Percentiles rank a stretch among this genome's conserved stretches.
phyloP scores from a whole-genome alignment of 2,329 filamentous ascomycete genomes.

The Seiridium unicorne region DNA sequence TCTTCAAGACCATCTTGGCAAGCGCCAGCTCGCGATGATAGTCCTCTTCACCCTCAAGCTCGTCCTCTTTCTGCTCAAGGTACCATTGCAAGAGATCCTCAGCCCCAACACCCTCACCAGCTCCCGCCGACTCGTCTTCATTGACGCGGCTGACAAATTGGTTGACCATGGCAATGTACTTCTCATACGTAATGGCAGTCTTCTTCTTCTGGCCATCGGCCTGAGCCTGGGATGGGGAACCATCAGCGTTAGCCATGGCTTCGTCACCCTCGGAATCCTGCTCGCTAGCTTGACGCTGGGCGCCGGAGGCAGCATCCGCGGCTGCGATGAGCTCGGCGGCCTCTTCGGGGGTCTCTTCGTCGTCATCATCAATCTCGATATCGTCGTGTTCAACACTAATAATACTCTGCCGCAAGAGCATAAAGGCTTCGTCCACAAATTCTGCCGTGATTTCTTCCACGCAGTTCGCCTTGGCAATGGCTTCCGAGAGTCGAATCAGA shows the following conservation, averaged over 20 bases:
- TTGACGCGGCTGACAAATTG: slow-evolving; percentile 78
- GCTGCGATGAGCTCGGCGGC: slow-evolving; percentile 44
- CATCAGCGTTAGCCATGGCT: slow-evolving; percentile 37
- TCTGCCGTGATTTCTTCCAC: slow-evolving; percentile 81
- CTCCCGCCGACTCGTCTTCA: slow-evolving; percentile 70
- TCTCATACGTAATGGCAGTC: slow-evolving; percentile 85
- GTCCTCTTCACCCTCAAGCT: slow-evolving; percentile 78
- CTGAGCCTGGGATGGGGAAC: slow-evolving; percentile 18
- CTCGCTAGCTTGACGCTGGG: slow-evolving; percentile 39
- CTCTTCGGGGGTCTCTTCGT: slow-evolving; percentile 55
- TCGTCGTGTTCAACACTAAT: slow-evolving; percentile 98
- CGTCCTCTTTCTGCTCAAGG: slow-evolving; percentile 83
- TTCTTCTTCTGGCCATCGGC: slow-evolving; percentile 56
- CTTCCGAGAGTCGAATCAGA: slow-evolving; percentile 92
- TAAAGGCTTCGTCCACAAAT: slow-evolving; percentile 90
- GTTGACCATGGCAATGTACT: slow-evolving; percentile 90
- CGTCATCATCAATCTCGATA: slow-evolving; percentile 84
- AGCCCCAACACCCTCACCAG: slow-evolving; percentile 80
- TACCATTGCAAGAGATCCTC: slow-evolving; percentile 86
- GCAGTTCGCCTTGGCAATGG: slow-evolving; percentile 98
- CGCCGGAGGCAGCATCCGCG: slow-evolving; percentile 48
- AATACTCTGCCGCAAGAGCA: slow-evolving; percentile 88
- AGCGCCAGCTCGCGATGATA: slow-evolving; percentile 62
- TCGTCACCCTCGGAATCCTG: slow-evolving; percentile 47
- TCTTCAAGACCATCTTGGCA: slow-evolving; percentile 74